These are phyloP conservation scores for Xylaria venustula DNA, from an alignment of 495 filamentous ascomycete genomes.

Conservation along the genomic window DNA sequence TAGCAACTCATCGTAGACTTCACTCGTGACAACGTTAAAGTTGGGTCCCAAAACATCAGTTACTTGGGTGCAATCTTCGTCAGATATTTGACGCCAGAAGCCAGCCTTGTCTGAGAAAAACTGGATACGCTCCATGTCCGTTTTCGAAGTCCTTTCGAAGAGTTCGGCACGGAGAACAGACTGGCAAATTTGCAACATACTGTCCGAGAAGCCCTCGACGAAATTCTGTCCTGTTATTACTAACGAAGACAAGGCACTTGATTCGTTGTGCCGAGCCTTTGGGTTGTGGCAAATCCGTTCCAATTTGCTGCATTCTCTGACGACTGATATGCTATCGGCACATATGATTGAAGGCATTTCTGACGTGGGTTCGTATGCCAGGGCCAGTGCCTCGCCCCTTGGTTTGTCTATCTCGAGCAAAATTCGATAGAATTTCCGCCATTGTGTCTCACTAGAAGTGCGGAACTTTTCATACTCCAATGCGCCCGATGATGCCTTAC, in stretches of 20 bases:
- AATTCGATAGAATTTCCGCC: conserved; percentile 85
- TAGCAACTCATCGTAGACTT: conserved; percentile 49
- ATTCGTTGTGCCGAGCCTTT: conserved; percentile 28
- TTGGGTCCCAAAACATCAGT: conserved; percentile 56
- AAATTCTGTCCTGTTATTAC: conserved; percentile 62
- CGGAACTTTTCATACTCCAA: conserved; percentile 73
- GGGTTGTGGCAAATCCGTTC: conserved; percentile 68
- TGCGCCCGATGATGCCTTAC: conserved; percentile 58
- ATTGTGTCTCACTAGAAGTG: conserved; percentile 72
- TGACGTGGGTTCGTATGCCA: conserved; percentile 67
- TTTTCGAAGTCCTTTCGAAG: conserved; percentile 63
- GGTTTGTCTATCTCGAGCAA: conserved; percentile 82
- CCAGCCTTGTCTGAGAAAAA: conserved; percentile 68
- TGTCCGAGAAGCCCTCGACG: conserved; percentile 58
- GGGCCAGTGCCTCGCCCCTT: conserved; percentile 71
- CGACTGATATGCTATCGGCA: conserved; percentile 71
- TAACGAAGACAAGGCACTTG: conserved; percentile 42
- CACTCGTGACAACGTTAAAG: conserved; percentile 53
- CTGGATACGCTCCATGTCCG: conserved; percentile 67
- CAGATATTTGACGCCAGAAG: conserved; percentile 69
- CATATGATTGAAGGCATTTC: conserved; percentile 80
- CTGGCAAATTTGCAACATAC: conserved; percentile 58
- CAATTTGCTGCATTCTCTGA: conserved; percentile 74
- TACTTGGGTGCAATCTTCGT: conserved; percentile 61
- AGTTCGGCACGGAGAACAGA: conserved; percentile 64